Evolutionary conservation across 805 yeast genomes (phyloP).

Genomic region (Starmerella riodocensis): DNA sequence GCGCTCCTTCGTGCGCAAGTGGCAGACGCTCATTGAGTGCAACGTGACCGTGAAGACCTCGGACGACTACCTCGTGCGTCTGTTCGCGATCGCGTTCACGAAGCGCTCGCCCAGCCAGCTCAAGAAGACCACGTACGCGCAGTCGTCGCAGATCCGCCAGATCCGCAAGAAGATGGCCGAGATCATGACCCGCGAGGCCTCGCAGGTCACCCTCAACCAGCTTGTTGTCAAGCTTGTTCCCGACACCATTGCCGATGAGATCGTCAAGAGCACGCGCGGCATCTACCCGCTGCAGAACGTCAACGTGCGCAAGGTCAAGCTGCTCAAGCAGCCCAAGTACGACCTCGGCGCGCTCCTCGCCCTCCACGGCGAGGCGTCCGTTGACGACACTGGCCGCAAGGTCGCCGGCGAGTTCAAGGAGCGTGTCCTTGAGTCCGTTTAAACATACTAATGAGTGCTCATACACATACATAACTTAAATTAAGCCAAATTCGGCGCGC

Average conservation of each 20-base stretch:
- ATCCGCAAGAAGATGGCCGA: slow-evolving; percentile 94
- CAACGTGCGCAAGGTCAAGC: slow-evolving; percentile 97
- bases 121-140: slow-evolving; percentile 96
- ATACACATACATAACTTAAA: slow-evolving; percentile 9
- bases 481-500: background rate
- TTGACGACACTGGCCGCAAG: slow-evolving; percentile 96
- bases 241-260: slow-evolving; percentile 97
- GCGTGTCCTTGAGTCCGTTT: slow-evolving; percentile 94
- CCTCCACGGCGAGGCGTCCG: slow-evolving; percentile 90
- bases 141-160: slow-evolving; percentile 92
- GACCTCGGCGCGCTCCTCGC: slow-evolving; percentile 93
- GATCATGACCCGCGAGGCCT: slow-evolving; percentile 91
- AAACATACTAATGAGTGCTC: slow-evolving; percentile 28
- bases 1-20: slow-evolving; percentile 94
- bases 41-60: slow-evolving; percentile 96
- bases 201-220: slow-evolving; percentile 89
- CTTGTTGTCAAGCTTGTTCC: slow-evolving; percentile 95
- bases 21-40: slow-evolving; percentile 98
- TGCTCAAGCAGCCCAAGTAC: slow-evolving; percentile 97
- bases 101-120: slow-evolving; percentile 93
- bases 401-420: slow-evolving; percentile 89
- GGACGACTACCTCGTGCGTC: slow-evolving; percentile 93
- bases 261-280: slow-evolving; percentile 87
- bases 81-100: slow-evolving; percentile 97
- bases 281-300: slow-evolving; percentile 97